Conservation (phyloP, 768 basidiomycete genomes). For the Amanita pallidorosea region DNA sequence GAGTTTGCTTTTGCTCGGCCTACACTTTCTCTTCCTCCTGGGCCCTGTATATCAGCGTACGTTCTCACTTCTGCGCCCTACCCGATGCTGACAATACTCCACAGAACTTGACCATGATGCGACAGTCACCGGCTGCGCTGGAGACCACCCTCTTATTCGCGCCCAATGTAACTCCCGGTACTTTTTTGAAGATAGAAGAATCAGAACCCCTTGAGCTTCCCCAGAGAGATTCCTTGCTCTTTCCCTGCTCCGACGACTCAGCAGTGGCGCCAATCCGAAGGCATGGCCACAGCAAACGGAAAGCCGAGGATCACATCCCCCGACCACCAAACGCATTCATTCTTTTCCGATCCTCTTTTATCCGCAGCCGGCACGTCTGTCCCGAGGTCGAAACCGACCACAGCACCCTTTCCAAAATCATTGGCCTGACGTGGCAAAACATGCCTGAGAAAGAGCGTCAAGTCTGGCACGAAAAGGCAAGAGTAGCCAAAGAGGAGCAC, state of each 20-base stretch:
- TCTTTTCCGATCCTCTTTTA: slow-evolving; percentile 76
- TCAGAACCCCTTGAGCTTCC: slow-evolving; percentile 14
- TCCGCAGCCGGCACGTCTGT: slow-evolving; percentile 69
- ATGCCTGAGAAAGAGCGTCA: slow-evolving; percentile 67
- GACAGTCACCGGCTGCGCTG: neutral
- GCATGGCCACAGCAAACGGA: slow-evolving; percentile 55
- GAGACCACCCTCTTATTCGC: slow-evolving; percentile 5
- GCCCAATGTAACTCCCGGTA: slow-evolving; percentile 6
- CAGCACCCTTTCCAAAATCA: slow-evolving; percentile 76
- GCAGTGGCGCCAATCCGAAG: slow-evolving; percentile 24
- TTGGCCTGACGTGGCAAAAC: slow-evolving; percentile 75
- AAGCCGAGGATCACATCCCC: slow-evolving; percentile 66
- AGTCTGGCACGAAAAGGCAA: slow-evolving; percentile 71
- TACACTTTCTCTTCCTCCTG: neutral
- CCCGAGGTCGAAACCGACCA: slow-evolving; percentile 75
- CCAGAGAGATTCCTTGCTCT: slow-evolving; percentile 34
- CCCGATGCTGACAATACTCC: neutral
- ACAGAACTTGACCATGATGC: neutral
- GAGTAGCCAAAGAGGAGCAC: slow-evolving; percentile 66
- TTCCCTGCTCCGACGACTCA: slow-evolving; percentile 36
- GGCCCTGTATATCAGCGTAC: slow-evolving; percentile 2
- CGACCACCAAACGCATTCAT: slow-evolving; percentile 84
- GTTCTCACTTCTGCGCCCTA: neutral
- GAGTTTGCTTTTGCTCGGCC: neutral
- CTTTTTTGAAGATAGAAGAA: slow-evolving; percentile 5